These are phyloP conservation scores for Geopyxis carbonaria DNA, from an alignment of 495 filamentous ascomycete species.

Conservation along the genomic window DNA sequence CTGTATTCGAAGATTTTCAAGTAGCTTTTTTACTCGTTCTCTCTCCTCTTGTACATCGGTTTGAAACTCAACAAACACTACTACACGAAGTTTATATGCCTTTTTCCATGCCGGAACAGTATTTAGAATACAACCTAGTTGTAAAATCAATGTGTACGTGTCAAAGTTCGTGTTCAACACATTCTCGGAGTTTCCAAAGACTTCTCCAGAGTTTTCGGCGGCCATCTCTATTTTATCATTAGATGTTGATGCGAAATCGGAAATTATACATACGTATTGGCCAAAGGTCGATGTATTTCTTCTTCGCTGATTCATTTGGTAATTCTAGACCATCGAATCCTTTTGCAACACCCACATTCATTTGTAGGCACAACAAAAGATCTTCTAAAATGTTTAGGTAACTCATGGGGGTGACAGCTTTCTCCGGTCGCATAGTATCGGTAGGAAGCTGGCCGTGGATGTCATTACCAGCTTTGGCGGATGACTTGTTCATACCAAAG, in stretches of 20 bases:
- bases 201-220: slow-evolving; percentile 49
- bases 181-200: slow-evolving; percentile 47
- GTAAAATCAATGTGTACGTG: slow-evolving; percentile 75
- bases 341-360: slow-evolving; percentile 74
- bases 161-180: slow-evolving; percentile 85
- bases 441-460: slow-evolving; percentile 35
- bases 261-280: slow-evolving; percentile 5
- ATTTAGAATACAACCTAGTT: slow-evolving; percentile 67
- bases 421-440: slow-evolving; percentile 41
- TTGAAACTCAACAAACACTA: slow-evolving; percentile 82
- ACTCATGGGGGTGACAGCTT: slow-evolving; percentile 43
- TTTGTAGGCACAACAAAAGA: slow-evolving; percentile 54
- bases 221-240: slow-evolving; percentile 36
- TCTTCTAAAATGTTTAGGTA: slow-evolving; percentile 80
- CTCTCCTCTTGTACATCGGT: slow-evolving; percentile 66
- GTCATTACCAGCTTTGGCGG: slow-evolving; percentile 9
- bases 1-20: slow-evolving; percentile 67
- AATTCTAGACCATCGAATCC: slow-evolving; percentile 64
- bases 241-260: background rate
- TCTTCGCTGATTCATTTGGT: slow-evolving; percentile 41
- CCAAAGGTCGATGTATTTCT: slow-evolving; percentile 69
- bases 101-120: slow-evolving; percentile 75
- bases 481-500: background rate
- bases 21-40: slow-evolving; percentile 50
- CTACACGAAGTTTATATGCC: slow-evolving; percentile 53